A percentile compares a stretch with the other conserved stretches of the same genome.
These are phyloP conservation scores for Naganishia vishniacii DNA, from an alignment of 768 basidiomycete genomes.

Conservation along the genomic window DNA sequence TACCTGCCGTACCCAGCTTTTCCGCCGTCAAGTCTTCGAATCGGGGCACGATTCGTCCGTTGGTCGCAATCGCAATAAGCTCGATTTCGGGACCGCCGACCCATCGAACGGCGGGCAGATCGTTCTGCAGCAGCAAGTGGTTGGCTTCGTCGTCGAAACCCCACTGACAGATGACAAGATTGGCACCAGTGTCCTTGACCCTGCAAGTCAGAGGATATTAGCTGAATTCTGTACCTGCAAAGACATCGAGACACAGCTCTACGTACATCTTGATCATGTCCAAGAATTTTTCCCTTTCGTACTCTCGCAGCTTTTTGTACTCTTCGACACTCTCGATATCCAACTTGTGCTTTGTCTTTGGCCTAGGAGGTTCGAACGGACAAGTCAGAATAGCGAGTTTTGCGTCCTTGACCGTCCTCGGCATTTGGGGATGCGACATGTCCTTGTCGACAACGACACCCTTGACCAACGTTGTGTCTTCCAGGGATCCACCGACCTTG, in stretches of 20 bases:
- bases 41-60: slow-evolving; percentile 94
- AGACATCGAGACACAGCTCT: slow-evolving; percentile 5
- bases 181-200: slow-evolving; percentile 94
- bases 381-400: slow-evolving; percentile 94
- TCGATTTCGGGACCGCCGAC: slow-evolving; percentile 99
- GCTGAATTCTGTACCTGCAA: neutral
- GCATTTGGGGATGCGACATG: slow-evolving; percentile 99
- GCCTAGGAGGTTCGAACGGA: slow-evolving; percentile 96
- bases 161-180: slow-evolving; percentile 99
- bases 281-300: slow-evolving; percentile 92
- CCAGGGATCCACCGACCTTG: slow-evolving; percentile 94
- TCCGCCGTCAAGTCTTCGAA: slow-evolving; percentile 89
- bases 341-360: slow-evolving; percentile 95
- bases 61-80: slow-evolving; percentile 97
- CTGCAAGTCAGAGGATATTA: slow-evolving; percentile 37
- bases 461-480: slow-evolving; percentile 88
- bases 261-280: slow-evolving; percentile 78
- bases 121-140: slow-evolving; percentile 94
- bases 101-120: slow-evolving; percentile 94
- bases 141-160: slow-evolving; percentile 99
- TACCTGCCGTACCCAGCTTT: slow-evolving; percentile 87
- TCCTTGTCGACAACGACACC: slow-evolving; percentile 99
- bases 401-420: slow-evolving; percentile 76
- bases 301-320: slow-evolving; percentile 86
- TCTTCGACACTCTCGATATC: slow-evolving; percentile 96